A percentile compares a stretch with the other conserved stretches of the same genome.
Conservation (phyloP, 2,329 filamentous ascomycete genomes). For the Dothistroma septosporum region DNA sequence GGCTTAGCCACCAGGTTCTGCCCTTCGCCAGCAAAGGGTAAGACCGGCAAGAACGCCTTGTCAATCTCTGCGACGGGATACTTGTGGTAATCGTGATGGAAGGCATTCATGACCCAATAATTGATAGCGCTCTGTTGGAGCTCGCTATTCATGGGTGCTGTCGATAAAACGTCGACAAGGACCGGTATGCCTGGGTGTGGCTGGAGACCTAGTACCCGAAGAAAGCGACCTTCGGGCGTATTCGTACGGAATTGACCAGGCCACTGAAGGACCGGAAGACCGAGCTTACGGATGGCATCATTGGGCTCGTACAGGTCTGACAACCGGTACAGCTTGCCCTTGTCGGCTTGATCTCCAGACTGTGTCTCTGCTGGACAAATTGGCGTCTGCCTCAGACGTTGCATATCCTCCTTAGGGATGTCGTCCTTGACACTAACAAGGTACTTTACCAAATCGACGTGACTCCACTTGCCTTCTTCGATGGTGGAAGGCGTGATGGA, state of each 20-base stretch:
- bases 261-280: slow-evolving; percentile 77
- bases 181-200: slow-evolving; percentile 67
- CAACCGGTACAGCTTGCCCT: slow-evolving; percentile 58
- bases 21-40: slow-evolving; percentile 60
- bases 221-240: slow-evolving; percentile 70
- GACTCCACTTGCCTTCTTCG: slow-evolving; percentile 69
- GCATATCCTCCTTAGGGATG: slow-evolving; percentile 78
- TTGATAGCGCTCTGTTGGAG: slow-evolving; percentile 67
- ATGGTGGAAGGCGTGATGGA: slow-evolving; percentile 45
- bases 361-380: slow-evolving; percentile 73
- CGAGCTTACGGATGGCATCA: slow-evolving; percentile 63
- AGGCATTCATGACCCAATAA: slow-evolving; percentile 79
- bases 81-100: slow-evolving; percentile 67
- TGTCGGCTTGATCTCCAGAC: slow-evolving; percentile 35
- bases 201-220: slow-evolving; percentile 68
- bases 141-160: slow-evolving; percentile 51
- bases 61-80: slow-evolving; percentile 54
- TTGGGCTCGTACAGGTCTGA: slow-evolving; percentile 80
- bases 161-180: slow-evolving; percentile 73
- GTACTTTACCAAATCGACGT: slow-evolving; percentile 92
- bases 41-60: slow-evolving; percentile 61
- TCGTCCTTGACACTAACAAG: slow-evolving; percentile 84
- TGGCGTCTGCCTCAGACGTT: slow-evolving; percentile 68
- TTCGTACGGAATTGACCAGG: slow-evolving; percentile 64
- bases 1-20: slow-evolving; percentile 61